Base-by-base conservation (phyloP, 2,329 filamentous ascomycete species). In the Aureobasidium mangrovei region DNA sequence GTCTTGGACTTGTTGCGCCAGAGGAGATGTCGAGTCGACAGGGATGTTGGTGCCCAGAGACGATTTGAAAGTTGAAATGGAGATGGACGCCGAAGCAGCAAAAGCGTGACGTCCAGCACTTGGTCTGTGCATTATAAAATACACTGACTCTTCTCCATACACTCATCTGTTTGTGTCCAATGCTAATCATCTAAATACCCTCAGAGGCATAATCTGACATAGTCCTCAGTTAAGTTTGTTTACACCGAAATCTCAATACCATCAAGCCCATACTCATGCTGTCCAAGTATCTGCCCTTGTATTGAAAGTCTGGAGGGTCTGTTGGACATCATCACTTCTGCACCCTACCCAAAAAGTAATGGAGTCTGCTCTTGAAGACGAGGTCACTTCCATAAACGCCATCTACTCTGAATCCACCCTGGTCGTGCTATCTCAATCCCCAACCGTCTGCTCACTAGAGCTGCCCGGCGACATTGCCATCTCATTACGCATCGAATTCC, bases 381-480 rank as follows among this genome's bases (percentile, higher is more conserved):
- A 93, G 67, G 73, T 91, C 31, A 85, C 85, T 64, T 88, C 85
- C 58, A 85, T 93, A 64, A 93, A 91, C 69, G 87, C 88, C 53
- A 93, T 93, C 60, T 93, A 91, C 70, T 84, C 83, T 59, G 77
- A 82, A 45, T 75, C 74, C n/a, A 85, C 84, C 8, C 74, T 91
- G 5, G 31, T 24, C 3, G 12, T 54, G 8, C 44, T 61, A n/a
- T 57, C 58, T 24, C 42, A 53, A 3, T 38, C 57, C 10, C 56
- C 54, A 6, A 58, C 42, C 4, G 59, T 78, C 60, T 82, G 84
- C 69, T 69, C 84, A 53, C 77, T 96, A 47, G 78, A 77, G 48
- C 77, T 91, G 2, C 88, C 88, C 0, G 77, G 79, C 29, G 78
- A 80, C 58, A 49, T 86, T 7, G 78, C 70, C 3, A 69, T 80